Conservation (phyloP, 441 rosid species). For the Erodium texanum region DNA sequence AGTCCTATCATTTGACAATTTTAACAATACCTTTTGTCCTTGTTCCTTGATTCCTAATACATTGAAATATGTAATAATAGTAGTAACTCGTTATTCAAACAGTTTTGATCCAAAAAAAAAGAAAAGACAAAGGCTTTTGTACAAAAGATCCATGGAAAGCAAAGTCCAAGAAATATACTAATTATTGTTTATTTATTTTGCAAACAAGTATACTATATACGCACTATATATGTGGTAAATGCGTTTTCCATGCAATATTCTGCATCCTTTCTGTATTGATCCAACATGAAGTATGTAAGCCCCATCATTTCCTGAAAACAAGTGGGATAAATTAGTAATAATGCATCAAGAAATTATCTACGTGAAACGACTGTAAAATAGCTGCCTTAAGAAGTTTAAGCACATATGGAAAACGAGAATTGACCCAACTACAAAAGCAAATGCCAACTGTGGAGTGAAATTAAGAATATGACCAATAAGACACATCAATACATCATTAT, state of each 20-base stretch:
- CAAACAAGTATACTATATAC: slow-evolving; percentile 25
- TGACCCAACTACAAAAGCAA: not conserved
- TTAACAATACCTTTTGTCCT: not conserved
- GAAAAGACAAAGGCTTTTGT: not conserved
- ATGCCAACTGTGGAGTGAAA: slow-evolving; percentile 11
- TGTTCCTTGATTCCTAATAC: not conserved
- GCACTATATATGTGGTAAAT: slow-evolving; percentile 74
- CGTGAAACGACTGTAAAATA: not conserved
- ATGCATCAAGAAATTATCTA: slow-evolving; percentile 14
- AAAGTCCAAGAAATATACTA: slow-evolving; percentile 5
- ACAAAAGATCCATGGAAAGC: not conserved
- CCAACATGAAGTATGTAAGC: slow-evolving; percentile 82
- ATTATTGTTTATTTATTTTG: not conserved
- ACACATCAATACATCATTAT: not conserved
- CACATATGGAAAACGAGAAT: not conserved
- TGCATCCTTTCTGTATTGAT: slow-evolving; percentile 91
- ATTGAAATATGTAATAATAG: not conserved
- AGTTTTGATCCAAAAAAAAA: not conserved
- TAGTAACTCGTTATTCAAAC: not conserved
- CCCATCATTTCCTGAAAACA: slow-evolving; percentile 95
- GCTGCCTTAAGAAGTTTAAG: not conserved
- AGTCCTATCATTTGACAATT: not conserved
- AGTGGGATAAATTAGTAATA: slow-evolving; percentile 15
- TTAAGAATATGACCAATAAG: slow-evolving; percentile 11
- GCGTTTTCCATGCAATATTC: slow-evolving; percentile 99